Percentiles rank a stretch among this genome's conserved stretches.
These are phyloP conservation scores for Hyphopichia khmerensis DNA, from an alignment of 1,139 yeast genomes.

Conservation along the genomic window DNA sequence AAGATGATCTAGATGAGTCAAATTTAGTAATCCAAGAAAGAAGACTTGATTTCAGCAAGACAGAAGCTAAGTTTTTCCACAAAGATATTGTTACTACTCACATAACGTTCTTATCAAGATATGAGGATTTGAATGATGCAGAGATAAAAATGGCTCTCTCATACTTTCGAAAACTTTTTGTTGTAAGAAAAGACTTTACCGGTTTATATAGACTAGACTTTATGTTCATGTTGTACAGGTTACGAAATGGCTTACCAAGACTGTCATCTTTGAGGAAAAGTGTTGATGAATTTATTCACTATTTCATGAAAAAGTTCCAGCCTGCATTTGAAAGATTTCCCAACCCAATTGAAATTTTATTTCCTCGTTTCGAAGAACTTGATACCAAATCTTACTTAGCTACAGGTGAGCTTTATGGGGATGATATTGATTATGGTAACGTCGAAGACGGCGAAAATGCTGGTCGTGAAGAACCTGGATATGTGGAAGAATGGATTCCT, in stretches of 20 bases:
- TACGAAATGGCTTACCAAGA: constrained; percentile 32
- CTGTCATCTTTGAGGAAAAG: constrained; percentile 49
- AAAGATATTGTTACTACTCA: constrained; percentile 50
- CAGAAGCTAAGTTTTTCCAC: constrained; percentile 43
- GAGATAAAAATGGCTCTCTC: constrained; percentile 66
- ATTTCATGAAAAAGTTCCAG: constrained; percentile 65
- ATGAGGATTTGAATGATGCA: constrained; percentile 57
- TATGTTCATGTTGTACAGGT: constrained; percentile 41
- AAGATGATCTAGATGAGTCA: constrained; percentile 45
- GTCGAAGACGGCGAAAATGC: background rate
- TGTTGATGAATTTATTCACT: constrained; percentile 63
- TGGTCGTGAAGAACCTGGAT: constrained; percentile 2
- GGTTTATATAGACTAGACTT: constrained; percentile 75
- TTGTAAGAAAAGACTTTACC: constrained; percentile 56
- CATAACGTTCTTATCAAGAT: constrained; percentile 51
- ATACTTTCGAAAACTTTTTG: constrained; percentile 72
- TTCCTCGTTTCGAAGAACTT: constrained; percentile 56
- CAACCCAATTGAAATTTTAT: constrained; percentile 67
- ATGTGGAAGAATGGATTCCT: constrained; percentile 5
- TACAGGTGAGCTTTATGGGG: constrained; percentile 47
- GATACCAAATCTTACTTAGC: constrained; percentile 37
- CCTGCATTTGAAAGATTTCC: constrained; percentile 50
- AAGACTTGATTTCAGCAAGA: constrained; percentile 47
- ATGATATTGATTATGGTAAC: constrained; percentile 3
- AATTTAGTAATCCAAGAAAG: constrained; percentile 44